phyloP scores from a whole-genome alignment of 257 asterid genomes.

The Orobanche coerulescens region DNA sequence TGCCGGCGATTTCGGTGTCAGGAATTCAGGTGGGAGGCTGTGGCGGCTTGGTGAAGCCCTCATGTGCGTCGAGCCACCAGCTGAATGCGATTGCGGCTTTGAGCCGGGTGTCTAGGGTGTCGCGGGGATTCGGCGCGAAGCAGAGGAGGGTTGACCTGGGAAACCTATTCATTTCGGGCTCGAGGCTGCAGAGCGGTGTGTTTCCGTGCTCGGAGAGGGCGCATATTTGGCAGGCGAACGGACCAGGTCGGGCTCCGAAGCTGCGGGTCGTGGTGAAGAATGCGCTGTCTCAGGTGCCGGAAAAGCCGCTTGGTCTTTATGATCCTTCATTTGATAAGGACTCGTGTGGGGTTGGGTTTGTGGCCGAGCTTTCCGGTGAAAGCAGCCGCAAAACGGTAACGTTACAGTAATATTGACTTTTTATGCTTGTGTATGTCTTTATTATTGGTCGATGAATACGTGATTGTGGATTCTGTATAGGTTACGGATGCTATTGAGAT shows the following conservation, averaged over 20 bases:
- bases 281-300: constrained; percentile 82
- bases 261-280: constrained; percentile 47
- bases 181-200: constrained; percentile 31
- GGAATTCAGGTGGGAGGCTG: constrained; percentile 33
- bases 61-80: constrained; percentile 51
- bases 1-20: constrained; percentile 66
- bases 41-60: constrained; percentile 35
- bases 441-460: background rate
- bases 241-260: constrained; percentile 51
- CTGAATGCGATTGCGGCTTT: constrained; percentile 66
- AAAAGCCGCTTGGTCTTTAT: constrained; percentile 89
- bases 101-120: constrained; percentile 39
- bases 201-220: constrained; percentile 39
- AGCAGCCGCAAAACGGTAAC: constrained; percentile 90
- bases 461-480: constrained; percentile 33
- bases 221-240: constrained; percentile 53
- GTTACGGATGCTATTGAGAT: constrained; percentile 94
- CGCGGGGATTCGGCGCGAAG: constrained; percentile 27
- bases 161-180: constrained; percentile 40
- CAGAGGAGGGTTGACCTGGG: constrained; percentile 32
- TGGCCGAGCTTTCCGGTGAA: constrained; percentile 95
- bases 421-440: background rate
- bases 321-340: constrained; percentile 93
- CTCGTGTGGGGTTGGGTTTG: constrained; percentile 97
- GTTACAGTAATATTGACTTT: background rate